Evolutionary conservation across 495 filamentous ascomycete genomes (phyloP), one percentile per base, ranked within the genome.

Genomic region (Aspergillus hancockii): DNA sequence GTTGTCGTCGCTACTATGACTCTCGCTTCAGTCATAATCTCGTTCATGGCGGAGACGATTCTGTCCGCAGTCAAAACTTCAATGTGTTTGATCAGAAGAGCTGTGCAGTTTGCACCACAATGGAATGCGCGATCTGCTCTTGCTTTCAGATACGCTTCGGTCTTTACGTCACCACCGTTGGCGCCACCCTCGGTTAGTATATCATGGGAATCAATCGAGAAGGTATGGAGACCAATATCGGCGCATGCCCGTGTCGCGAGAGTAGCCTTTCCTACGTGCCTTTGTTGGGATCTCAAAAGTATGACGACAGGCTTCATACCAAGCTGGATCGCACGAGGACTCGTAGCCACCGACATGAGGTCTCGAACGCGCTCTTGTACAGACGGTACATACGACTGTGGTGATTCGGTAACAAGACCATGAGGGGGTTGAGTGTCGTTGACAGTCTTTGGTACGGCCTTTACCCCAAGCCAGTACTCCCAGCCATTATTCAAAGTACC

Each of bases 1-100:
- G 90, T 96, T 1, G 93, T 97, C 4, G 94, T 98, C 12, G 92
- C 94, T 60, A 98, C 85, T 31, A 98, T 72, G 10, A 97, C 90
- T 52, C 93, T 79, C 32, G 85, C 82, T 21, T 88, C 85, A 9
- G 79, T 74, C 16, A 94, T 73, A 18, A 96, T 84, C 57, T 96
- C 90, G 59, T 89, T 88, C 72, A 98, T 79, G 1, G 91, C 88
- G 3, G 88, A 81, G 3, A 89, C 83, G 80, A 97, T 96, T 52
- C 93, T 83, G 64, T 96, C 94, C 2, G 92, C 91, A 4, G 89
- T 96, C 40, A 98, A 72, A 9, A 93, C 91, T 57, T 98, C 94
- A 38, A 98, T 84, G 62, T 97, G 95, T 40, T 84, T 83, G 63
- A 98, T 80, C 6, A 97, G 79, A 31, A 98, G 76, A n/a, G 86